Conservation (phyloP, 139 green algal species). For the Auxenochlorella pyrenoidosa region DNA sequence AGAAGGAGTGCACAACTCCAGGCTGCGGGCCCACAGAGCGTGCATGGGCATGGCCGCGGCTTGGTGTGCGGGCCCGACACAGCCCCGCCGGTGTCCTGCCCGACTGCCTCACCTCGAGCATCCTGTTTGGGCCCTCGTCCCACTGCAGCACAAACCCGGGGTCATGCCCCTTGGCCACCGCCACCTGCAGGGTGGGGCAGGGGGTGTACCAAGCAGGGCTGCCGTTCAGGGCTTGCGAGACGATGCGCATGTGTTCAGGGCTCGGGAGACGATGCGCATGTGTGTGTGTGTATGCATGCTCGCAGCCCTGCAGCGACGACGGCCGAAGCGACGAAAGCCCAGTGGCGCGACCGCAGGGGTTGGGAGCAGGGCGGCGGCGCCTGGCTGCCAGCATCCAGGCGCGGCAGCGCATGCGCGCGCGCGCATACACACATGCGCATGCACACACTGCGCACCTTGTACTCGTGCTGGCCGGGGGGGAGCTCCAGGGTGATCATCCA, state of each 20-base stretch:
- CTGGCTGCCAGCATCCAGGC: neutral
- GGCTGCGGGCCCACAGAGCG: no score
- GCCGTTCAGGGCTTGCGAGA: no score
- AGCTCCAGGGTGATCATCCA: conserved; percentile 19
- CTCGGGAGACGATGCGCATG: neutral
- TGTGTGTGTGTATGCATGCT: neutral
- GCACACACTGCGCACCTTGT: no score
- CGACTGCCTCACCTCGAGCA: neutral
- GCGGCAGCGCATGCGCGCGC: no score
- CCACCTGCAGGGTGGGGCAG: neutral
- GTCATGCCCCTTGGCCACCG: neutral
- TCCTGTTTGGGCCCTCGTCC: conserved; percentile 17
- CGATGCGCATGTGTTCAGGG: neutral
- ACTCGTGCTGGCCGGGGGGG: conserved; percentile 8
- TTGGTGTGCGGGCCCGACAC: no score
- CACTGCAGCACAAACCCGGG: neutral
- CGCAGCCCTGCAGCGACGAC: no score
- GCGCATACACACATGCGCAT: no score
- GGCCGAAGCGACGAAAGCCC: no score
- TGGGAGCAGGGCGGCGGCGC: no score
- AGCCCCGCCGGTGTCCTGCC: neutral
- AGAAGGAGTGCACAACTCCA: no score
- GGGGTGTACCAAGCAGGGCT: neutral
- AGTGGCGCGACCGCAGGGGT: no score
- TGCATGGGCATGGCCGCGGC: no score